These are phyloP conservation scores for Botrytis elliptica DNA, from an alignment of 2,329 filamentous ascomycete species.

Conservation along the genomic window DNA sequence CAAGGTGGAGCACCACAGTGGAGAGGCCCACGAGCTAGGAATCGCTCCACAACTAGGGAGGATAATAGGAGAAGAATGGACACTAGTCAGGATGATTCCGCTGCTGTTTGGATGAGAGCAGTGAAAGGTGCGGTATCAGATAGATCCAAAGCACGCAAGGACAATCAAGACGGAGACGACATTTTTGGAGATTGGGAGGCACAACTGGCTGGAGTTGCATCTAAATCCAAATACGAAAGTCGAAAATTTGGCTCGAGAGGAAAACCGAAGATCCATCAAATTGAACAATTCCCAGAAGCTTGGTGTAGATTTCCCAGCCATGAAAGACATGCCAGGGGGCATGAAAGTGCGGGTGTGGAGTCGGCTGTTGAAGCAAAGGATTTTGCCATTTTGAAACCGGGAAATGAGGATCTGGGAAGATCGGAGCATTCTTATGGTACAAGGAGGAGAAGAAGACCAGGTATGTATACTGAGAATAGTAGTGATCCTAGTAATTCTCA, in stretches of 20 bases:
- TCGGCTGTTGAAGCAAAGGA: constrained; percentile 31
- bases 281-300: constrained; percentile 29
- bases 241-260: constrained; percentile 32
- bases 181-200: constrained; percentile 20
- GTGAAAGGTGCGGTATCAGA: constrained; percentile 11
- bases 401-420: constrained; percentile 29
- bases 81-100: constrained; percentile 19
- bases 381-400: neutral
- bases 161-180: constrained; percentile 8
- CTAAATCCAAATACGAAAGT: constrained; percentile 26
- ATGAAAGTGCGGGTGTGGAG: constrained; percentile 24
- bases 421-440: constrained; percentile 31
- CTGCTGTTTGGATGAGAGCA: constrained; percentile 19
- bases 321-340: constrained; percentile 29
- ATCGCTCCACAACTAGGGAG: constrained; percentile 9
- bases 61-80: constrained; percentile 18
- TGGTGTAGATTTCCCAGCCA: constrained; percentile 37
- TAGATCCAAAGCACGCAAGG: constrained; percentile 14
- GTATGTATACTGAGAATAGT: neutral
- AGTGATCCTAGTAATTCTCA: neutral
- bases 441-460: constrained; percentile 16
- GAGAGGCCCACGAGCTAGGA: constrained; percentile 19
- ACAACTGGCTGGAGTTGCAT: neutral
- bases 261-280: constrained; percentile 24
- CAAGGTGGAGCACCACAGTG: constrained; percentile 9